Percentiles rank a stretch among this genome's conserved stretches.
Evolutionary conservation across 1,284 basidiomycete species (phyloP).

Genomic region (Puccinia hordei): DNA sequence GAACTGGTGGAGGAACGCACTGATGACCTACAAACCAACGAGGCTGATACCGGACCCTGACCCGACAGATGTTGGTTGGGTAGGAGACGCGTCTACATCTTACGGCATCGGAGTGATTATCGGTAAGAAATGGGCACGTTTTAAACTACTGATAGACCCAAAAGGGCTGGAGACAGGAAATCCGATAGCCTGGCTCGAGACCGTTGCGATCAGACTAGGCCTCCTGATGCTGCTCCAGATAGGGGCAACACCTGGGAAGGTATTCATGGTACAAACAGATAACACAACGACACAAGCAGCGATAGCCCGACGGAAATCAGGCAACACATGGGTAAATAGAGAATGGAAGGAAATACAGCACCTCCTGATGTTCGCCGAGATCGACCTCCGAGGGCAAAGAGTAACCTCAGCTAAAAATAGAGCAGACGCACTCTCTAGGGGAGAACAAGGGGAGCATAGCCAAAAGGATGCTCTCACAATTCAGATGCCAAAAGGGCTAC

Average conservation of each 20-base stretch:
- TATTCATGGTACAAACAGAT: background rate
- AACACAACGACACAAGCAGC: background rate
- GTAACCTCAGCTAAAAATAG: background rate
- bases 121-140: no score
- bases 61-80: no score
- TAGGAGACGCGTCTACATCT: no score
- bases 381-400: background rate
- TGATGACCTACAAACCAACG: no score
- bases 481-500: no score
- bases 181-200: constrained; percentile 9
- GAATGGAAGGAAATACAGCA: constrained; percentile 12
- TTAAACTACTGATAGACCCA: no score
- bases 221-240: background rate
- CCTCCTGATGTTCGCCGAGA: background rate
- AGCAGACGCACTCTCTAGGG: constrained; percentile 3
- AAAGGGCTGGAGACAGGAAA: no score
- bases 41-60: no score
- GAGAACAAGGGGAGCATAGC: no score
- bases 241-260: background rate
- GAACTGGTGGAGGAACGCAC: background rate
- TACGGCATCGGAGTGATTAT: no score
- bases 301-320: background rate
- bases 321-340: background rate
- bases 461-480: no score
- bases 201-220: background rate